These are phyloP conservation scores for Amoebophrya sp. DNA, from an alignment of 169 alveolate species.

Conservation along the genomic window DNA sequence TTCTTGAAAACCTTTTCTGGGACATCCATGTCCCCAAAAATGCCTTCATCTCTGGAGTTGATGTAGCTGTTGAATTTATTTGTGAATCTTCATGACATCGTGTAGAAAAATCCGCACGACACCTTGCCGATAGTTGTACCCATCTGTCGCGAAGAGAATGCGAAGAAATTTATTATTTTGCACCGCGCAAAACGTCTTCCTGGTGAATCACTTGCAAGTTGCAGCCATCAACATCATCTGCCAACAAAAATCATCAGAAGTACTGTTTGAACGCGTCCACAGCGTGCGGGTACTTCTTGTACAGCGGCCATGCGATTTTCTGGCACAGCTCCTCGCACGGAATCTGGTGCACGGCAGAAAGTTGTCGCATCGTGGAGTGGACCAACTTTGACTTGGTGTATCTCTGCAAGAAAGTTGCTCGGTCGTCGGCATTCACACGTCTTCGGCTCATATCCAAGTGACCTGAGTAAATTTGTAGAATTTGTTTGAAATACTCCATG, in stretches of 20 bases:
- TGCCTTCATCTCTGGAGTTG: background rate
- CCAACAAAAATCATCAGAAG: background rate
- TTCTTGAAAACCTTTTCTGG: background rate
- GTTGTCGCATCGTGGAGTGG: background rate
- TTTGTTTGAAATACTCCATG: too few relatives aligned
- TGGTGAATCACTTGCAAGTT: too few relatives aligned
- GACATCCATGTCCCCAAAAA: background rate
- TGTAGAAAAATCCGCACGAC: too few relatives aligned
- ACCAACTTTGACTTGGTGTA: background rate
- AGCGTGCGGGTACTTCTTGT: background rate
- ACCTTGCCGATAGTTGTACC: too few relatives aligned
- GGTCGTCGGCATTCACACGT: background rate
- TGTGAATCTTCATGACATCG: too few relatives aligned
- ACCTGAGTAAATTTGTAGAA: background rate
- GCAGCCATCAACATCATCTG: too few relatives aligned
- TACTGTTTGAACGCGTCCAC: background rate
- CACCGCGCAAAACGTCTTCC: too few relatives aligned
- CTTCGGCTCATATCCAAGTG: background rate
- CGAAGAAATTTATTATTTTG: too few relatives aligned
- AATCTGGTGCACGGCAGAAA: background rate
- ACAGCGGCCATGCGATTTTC: constrained; percentile 14
- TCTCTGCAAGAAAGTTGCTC: background rate
- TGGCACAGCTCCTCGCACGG: background rate
- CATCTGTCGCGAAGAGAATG: too few relatives aligned
- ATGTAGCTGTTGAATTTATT: constrained; percentile 4